These are phyloP conservation scores for Pulicaria dysenterica DNA, from an alignment of 129 eudicot genomes.

Conservation along the genomic window DNA sequence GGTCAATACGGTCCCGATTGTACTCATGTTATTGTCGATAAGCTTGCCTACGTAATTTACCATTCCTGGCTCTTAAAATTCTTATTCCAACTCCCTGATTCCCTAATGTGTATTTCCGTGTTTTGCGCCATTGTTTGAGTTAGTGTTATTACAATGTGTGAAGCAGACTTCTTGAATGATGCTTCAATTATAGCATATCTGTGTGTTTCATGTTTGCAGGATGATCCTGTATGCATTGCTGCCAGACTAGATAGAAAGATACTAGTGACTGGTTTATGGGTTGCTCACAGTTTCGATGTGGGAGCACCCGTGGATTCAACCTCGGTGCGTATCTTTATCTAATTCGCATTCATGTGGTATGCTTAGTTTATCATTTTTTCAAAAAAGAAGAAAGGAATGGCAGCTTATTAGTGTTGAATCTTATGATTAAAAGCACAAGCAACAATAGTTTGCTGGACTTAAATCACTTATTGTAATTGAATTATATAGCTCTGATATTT, in stretches of 20 bases:
- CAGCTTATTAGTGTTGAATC: neutral
- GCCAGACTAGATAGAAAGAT: constrained; percentile 76
- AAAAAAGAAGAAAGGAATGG: neutral
- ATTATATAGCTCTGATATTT: neutral
- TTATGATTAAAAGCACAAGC: too few species aligned
- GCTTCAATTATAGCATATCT: neutral
- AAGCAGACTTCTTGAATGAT: neutral
- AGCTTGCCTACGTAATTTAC: constrained; percentile 50
- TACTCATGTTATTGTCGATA: constrained; percentile 86
- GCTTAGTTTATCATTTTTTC: neutral
- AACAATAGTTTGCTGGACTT: neutral
- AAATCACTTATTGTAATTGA: neutral
- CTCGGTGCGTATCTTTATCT: constrained; percentile 44
- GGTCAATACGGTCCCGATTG: constrained; percentile 62
- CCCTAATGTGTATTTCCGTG: constrained; percentile 8
- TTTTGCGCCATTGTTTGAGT: constrained; percentile 1
- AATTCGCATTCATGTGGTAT: neutral
- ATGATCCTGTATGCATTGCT: constrained; percentile 76
- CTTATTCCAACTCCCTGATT: neutral
- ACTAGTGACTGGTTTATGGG: constrained; percentile 67
- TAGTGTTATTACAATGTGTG: neutral
- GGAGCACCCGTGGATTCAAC: constrained; percentile 52
- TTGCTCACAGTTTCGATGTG: constrained; percentile 65
- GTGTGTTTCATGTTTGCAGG: constrained; percentile 41
- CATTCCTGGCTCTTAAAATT: neutral